Conservation (phyloP, 768 basidiomycete genomes). For the Hygrocybe punicea region DNA sequence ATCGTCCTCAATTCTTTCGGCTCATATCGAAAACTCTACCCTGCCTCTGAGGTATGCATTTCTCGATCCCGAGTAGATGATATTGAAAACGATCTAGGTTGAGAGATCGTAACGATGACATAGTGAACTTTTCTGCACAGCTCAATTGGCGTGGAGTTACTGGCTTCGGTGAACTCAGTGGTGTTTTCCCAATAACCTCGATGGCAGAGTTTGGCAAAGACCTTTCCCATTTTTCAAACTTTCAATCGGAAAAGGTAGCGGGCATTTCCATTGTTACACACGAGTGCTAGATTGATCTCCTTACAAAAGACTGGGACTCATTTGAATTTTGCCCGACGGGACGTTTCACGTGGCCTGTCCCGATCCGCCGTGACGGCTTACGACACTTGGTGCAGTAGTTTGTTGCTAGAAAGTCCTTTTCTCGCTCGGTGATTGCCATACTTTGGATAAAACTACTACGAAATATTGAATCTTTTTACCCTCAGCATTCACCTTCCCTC, state of each 20-base stretch:
- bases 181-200: constrained; percentile 46
- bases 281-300: not conserved
- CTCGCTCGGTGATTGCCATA: constrained; percentile 28
- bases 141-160: constrained; percentile 54
- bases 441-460: constrained; percentile 32
- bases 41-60: constrained; percentile 52
- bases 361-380: constrained; percentile 34
- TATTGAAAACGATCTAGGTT: constrained; percentile 24
- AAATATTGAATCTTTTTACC: not conserved
- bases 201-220: constrained; percentile 28
- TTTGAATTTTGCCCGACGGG: constrained; percentile 40
- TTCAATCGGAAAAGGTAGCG: constrained; percentile 16
- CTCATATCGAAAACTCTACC: constrained; percentile 57
- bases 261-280: not conserved
- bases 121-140: constrained; percentile 44
- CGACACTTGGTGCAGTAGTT: constrained; percentile 23
- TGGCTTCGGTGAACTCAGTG: constrained; percentile 55
- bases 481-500: constrained; percentile 46
- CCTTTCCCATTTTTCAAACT: constrained; percentile 43
- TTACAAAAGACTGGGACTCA: constrained; percentile 2
- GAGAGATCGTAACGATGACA: constrained; percentile 29
- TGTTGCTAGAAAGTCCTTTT: constrained; percentile 32
- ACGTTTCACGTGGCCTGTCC: constrained; percentile 62
- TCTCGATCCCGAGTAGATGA: constrained; percentile 3
- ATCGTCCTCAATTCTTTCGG: constrained; percentile 55